phyloP scores from a whole-genome alignment of 768 basidiomycete species.

The Russula lepida region DNA sequence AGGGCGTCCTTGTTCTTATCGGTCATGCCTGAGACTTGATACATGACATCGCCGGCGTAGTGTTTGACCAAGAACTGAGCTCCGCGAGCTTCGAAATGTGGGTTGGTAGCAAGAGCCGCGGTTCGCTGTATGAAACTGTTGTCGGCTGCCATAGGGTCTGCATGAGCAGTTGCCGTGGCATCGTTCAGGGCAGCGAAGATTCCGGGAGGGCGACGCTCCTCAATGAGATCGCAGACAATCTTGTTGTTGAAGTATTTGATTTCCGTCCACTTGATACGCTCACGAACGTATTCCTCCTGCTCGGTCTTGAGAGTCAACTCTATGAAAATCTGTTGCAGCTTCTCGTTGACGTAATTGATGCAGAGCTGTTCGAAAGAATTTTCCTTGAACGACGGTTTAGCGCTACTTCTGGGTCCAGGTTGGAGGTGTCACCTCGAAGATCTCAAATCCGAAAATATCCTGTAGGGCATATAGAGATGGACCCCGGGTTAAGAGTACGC shows the following conservation, averaged over 20 bases:
- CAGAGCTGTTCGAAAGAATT: constrained; percentile 97
- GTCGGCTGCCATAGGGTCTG: constrained; percentile 92
- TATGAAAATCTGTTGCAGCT: constrained; percentile 98
- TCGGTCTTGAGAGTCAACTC: constrained; percentile 98
- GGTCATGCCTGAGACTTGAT: constrained; percentile 96
- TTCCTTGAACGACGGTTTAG: constrained; percentile 41
- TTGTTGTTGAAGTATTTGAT: constrained; percentile 99
- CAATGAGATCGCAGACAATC: constrained; percentile 96
- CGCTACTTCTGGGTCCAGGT: background rate
- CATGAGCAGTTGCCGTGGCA: constrained; percentile 97
- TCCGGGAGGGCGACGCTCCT: constrained; percentile 91
- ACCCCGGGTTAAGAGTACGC: background rate
- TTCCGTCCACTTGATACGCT: constrained; percentile 98
- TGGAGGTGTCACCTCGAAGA: constrained; percentile 63
- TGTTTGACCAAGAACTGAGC: constrained; percentile 92
- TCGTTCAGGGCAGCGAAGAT: constrained; percentile 98
- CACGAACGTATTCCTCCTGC: constrained; percentile 97
- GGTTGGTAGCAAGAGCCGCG: constrained; percentile 68
- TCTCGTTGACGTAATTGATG: constrained; percentile 99
- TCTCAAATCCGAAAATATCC: constrained; percentile 99
- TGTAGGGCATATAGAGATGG: constrained; percentile 25
- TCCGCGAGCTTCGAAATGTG: constrained; percentile 93
- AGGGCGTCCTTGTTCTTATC: constrained; percentile 99
- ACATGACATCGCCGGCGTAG: constrained; percentile 98
- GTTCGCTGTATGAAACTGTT: constrained; percentile 94